Percentiles rank a stretch among this genome's conserved stretches.
phyloP scores from a whole-genome alignment of 306 rosid species.

The Malus sylvestris region DNA sequence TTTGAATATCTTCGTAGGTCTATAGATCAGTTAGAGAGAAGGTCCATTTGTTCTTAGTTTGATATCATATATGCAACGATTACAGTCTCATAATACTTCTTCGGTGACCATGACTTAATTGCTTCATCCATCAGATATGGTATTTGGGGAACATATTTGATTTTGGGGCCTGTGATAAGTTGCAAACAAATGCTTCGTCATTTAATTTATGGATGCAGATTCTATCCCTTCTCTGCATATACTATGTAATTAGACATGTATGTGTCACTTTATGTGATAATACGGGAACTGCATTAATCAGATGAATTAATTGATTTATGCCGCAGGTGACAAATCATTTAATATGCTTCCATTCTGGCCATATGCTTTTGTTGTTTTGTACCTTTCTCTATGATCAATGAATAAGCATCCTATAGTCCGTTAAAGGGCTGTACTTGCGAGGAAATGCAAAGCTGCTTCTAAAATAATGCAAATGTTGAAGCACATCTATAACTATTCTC shows the following conservation, averaged over 20 bases:
- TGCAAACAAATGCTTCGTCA: not conserved
- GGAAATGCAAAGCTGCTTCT: not conserved
- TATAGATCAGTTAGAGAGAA: not conserved
- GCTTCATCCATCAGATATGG: not conserved
- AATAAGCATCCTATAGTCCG: not conserved
- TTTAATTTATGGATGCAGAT: not conserved
- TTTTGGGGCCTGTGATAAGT: not conserved
- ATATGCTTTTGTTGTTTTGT: not conserved
- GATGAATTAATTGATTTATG: not conserved
- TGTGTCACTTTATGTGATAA: not conserved
- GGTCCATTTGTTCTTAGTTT: not conserved
- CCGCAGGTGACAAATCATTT: not conserved
- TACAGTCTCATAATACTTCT: not conserved
- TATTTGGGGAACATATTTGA: not conserved
- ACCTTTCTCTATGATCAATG: not conserved
- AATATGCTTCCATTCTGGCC: not conserved
- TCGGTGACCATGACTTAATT: not conserved
- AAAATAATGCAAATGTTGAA: not conserved
- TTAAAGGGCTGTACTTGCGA: not conserved
- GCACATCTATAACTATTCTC: not conserved
- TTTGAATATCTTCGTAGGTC: not conserved
- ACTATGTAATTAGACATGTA: not conserved
- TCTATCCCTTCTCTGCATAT: not conserved
- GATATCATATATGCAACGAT: not conserved
- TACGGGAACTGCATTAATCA: not conserved